phyloP scores from a whole-genome alignment of 2,329 filamentous ascomycete genomes.

The Plectosphaerella sp. region DNA sequence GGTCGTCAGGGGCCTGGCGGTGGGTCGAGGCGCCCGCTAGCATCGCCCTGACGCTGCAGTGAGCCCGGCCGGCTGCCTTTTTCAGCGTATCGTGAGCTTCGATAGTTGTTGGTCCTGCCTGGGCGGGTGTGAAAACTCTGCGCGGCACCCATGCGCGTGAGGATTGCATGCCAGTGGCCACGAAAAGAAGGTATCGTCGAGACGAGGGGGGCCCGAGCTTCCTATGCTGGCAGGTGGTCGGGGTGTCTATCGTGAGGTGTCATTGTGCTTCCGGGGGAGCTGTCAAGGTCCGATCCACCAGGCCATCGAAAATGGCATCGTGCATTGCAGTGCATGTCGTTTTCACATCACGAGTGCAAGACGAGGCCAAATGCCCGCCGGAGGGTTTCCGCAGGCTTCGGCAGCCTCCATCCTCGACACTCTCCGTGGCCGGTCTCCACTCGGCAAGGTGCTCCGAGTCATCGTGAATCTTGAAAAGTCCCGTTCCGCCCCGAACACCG shows the following conservation, averaged over 20 bases:
- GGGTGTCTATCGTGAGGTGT: not conserved
- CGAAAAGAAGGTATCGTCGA: not conserved
- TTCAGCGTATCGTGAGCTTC: too few species aligned
- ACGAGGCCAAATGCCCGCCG: too few species aligned
- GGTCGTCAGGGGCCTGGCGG: not conserved
- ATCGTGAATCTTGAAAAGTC: not conserved
- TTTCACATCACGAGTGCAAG: too few species aligned
- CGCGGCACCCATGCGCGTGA: not conserved
- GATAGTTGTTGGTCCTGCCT: too few species aligned
- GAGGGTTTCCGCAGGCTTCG: not conserved
- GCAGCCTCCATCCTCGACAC: not conserved
- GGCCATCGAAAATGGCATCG: too few species aligned
- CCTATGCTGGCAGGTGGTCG: not conserved
- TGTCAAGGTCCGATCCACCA: too few species aligned
- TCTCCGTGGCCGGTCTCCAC: not conserved
- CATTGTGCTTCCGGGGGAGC: too few species aligned
- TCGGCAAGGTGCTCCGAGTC: not conserved
- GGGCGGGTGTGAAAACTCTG: not conserved
- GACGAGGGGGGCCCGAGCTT: not conserved
- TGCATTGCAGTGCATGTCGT: too few species aligned
- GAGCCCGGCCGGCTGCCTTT: too few species aligned
- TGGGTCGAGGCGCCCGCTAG: not conserved
- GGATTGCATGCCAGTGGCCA: not conserved
- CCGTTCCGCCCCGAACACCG: not conserved
- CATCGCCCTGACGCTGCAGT: not conserved